phyloP scores from a whole-genome alignment of 352 stramenopile genomes.

The Globisporangium parvum region DNA sequence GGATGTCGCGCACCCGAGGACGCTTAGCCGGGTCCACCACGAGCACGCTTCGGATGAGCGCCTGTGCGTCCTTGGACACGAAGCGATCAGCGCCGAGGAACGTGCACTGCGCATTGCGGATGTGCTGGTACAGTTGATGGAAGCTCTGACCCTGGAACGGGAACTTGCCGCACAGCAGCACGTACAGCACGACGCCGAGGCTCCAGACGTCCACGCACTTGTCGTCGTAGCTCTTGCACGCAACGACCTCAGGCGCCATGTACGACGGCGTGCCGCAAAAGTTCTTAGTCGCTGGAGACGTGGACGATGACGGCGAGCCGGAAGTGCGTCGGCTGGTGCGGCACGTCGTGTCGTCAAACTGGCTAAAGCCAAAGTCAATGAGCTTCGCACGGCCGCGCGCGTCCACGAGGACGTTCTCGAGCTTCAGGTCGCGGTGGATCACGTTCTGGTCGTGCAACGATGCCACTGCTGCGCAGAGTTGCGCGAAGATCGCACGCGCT shows the following conservation, averaged over 20 bases:
- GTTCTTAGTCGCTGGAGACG: conserved; percentile 36
- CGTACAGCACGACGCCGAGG: conserved; percentile 50
- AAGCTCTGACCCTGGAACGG: conserved; percentile 85
- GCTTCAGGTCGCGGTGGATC: conserved; percentile 72
- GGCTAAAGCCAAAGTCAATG: conserved; percentile 72
- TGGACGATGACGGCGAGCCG: conserved; percentile 15
- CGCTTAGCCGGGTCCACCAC: conserved; percentile 34
- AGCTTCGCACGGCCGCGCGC: conserved; percentile 25
- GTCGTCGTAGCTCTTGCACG: conserved; percentile 48
- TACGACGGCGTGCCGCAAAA: conserved; percentile 76
- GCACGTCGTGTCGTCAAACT: conserved; percentile 34
- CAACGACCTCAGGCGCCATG: conserved; percentile 72
- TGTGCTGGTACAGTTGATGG: conserved; percentile 35
- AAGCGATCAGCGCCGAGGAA: conserved; percentile 8
- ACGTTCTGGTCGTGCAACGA: conserved; percentile 46
- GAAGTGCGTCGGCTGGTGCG: neutral
- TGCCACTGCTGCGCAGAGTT: conserved; percentile 28
- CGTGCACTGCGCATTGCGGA: conserved; percentile 13
- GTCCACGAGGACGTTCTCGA: conserved; percentile 69
- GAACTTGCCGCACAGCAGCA: conserved; percentile 38
- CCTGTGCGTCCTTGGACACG: conserved; percentile 33
- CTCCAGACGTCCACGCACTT: conserved; percentile 43
- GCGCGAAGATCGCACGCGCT: conserved; percentile 33
- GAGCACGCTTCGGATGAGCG: conserved; percentile 40
- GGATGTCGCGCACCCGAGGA: conserved; percentile 26